Percentiles rank a stretch among this genome's conserved stretches.
These are phyloP conservation scores for Brassica balearica DNA, from an alignment of 441 rosid genomes.

Conservation along the genomic window DNA sequence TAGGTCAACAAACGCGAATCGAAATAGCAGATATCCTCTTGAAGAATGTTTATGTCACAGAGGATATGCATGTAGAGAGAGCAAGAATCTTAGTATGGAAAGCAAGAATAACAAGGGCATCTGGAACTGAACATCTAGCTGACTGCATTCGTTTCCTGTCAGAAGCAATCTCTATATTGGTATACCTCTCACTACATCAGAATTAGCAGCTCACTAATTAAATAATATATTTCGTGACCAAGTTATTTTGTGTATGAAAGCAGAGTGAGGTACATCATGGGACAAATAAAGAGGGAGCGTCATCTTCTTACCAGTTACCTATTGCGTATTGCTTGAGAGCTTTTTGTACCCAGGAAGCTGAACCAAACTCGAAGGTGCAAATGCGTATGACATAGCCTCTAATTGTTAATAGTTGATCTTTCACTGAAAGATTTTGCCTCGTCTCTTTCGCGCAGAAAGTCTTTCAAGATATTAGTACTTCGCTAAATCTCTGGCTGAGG, in stretches of 20 bases:
- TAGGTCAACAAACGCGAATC: constrained; percentile 62
- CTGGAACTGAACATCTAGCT: constrained; percentile 57
- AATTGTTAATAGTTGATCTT: constrained; percentile 31
- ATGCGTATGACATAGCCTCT: constrained; percentile 39
- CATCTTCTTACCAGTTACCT: constrained; percentile 60
- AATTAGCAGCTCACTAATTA: constrained; percentile 36
- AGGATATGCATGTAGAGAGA: constrained; percentile 51
- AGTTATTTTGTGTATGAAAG: constrained; percentile 27
- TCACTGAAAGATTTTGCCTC: constrained; percentile 33
- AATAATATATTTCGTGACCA: constrained; percentile 47
- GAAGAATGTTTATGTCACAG: constrained; percentile 53
- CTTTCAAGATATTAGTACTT: constrained; percentile 65
- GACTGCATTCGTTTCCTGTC: constrained; percentile 71
- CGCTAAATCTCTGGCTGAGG: constrained; percentile 65
- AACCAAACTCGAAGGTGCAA: constrained; percentile 81
- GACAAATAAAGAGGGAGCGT: constrained; percentile 37
- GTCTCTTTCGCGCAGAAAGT: constrained; percentile 56
- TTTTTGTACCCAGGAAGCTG: constrained; percentile 73
- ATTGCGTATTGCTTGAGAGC: constrained; percentile 81
- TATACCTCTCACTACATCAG: constrained; percentile 38
- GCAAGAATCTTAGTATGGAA: constrained; percentile 71
- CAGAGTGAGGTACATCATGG: constrained; percentile 39
- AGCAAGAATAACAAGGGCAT: constrained; percentile 61
- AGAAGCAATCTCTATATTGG: constrained; percentile 70
- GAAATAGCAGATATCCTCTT: constrained; percentile 65